phyloP scores from a whole-genome alignment of 106 monocot genomes.

The Xerophyta viscosa region DNA sequence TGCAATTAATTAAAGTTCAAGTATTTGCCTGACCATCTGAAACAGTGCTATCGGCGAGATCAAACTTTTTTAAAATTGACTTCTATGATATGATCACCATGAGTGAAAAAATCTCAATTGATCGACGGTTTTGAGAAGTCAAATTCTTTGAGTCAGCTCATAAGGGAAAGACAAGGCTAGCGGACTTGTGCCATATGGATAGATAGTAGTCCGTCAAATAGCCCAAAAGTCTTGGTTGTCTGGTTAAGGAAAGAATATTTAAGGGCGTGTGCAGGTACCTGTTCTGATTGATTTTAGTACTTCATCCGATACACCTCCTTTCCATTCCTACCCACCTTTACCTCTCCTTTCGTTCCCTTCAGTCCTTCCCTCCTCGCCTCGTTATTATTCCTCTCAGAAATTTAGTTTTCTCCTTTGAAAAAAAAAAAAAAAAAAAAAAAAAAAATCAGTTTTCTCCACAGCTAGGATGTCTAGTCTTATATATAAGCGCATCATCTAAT shows the following conservation, averaged over 20 bases:
- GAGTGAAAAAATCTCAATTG: too few species aligned
- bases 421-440: too few species aligned
- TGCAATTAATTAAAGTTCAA: too few species aligned
- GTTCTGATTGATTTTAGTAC: slow-evolving; percentile 6
- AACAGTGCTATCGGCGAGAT: not conserved
- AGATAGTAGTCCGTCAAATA: slow-evolving; percentile 1
- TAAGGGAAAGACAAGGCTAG: slow-evolving; percentile 2
- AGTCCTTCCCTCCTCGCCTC: not conserved
- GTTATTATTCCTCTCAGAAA: too few species aligned
- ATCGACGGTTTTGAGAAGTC: too few species aligned
- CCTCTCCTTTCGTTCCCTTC: too few species aligned
- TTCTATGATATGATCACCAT: too few species aligned
- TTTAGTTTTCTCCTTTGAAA: too few species aligned
- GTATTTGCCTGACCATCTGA: not conserved
- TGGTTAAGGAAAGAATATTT: slow-evolving; percentile 6
- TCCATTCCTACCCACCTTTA: too few species aligned
- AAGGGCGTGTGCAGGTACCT: slow-evolving; percentile 3
- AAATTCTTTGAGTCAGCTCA: slow-evolving; percentile 4
- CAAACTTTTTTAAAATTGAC: not conserved
- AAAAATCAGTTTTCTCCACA: too few species aligned
- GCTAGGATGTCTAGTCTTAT: too few species aligned
- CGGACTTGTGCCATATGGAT: slow-evolving; percentile 5
- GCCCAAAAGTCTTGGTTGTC: slow-evolving; percentile 4
- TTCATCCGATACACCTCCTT: slow-evolving; percentile 6
- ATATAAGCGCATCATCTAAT: too few species aligned